phyloP scores from a whole-genome alignment of 1,139 yeast genomes.

The Geotrichum bryndzae region DNA sequence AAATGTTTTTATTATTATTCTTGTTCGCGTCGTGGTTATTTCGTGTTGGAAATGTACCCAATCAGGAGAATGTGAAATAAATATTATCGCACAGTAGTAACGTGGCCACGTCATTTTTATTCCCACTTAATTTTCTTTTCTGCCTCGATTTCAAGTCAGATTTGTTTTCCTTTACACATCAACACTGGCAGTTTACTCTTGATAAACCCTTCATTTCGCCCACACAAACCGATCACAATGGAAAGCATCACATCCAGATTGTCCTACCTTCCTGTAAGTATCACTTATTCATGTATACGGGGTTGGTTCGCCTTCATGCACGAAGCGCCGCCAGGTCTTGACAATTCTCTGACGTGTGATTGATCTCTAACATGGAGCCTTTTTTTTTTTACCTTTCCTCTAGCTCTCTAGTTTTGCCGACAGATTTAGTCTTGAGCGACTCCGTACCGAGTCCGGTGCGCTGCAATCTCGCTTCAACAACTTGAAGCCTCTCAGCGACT shows the following conservation, averaged over 20 bases:
- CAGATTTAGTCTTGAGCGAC: constrained; percentile 15
- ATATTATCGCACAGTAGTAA: neutral
- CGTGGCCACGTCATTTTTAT: neutral
- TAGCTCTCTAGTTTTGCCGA: constrained; percentile 32
- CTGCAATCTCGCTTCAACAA: constrained; percentile 63
- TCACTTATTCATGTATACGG: neutral
- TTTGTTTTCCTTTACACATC: neutral
- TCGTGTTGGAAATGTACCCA: neutral
- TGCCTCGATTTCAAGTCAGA: neutral
- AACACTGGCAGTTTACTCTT: neutral
- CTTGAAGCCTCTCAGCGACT: constrained; percentile 84
- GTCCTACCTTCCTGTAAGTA: constrained; percentile 11
- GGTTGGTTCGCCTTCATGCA: neutral
- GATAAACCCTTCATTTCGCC: neutral
- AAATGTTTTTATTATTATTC: neutral
- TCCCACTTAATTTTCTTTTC: neutral
- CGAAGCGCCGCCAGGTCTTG: neutral
- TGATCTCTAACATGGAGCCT: neutral
- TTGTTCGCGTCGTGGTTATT: neutral
- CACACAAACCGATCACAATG: neutral
- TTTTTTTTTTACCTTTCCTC: neutral
- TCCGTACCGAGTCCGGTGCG: constrained; percentile 37
- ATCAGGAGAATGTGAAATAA: neutral
- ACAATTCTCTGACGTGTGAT: neutral
- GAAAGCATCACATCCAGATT: constrained; percentile 12